Evolutionary conservation across 2,329 filamentous ascomycete species (phyloP).

Genomic region (Geosmithia morbida): DNA sequence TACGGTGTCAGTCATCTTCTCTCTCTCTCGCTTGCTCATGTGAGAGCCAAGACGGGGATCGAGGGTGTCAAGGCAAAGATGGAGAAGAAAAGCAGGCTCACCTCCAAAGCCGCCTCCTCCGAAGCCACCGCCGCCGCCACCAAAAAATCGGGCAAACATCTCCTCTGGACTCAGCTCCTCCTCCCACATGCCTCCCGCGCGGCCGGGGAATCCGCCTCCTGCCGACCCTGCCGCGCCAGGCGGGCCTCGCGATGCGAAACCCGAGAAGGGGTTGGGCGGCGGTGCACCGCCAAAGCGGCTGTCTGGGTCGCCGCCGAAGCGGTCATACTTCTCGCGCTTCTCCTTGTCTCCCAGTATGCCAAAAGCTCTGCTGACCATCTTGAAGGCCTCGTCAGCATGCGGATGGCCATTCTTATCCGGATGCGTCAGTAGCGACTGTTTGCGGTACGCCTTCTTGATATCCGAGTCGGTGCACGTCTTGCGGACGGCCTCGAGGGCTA

Average conservation of each 20-base stretch:
- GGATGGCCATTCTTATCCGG: constrained; percentile 98
- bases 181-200: constrained; percentile 55
- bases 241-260: constrained; percentile 29
- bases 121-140: constrained; percentile 51
- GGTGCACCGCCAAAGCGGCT: constrained; percentile 60
- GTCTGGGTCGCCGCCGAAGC: constrained; percentile 84
- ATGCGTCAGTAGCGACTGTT: constrained; percentile 85
- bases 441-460: constrained; percentile 96
- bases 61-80: not conserved
- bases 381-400: constrained; percentile 94
- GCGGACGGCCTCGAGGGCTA: constrained; percentile 54
- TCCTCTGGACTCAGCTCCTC: constrained; percentile 94
- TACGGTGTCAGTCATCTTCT: constrained; percentile 8
- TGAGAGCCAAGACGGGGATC: too few species aligned
- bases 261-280: constrained; percentile 47
- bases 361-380: constrained; percentile 91
- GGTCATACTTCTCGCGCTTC: constrained; percentile 66
- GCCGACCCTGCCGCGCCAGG: not conserved
- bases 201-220: constrained; percentile 30
- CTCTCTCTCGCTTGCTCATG: too few species aligned
- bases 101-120: constrained; percentile 35
- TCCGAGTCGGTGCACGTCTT: constrained; percentile 61
- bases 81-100: constrained; percentile 1
- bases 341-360: constrained; percentile 86
- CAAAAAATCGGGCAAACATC: constrained; percentile 94